These are phyloP conservation scores for Suhomyces wounanorum DNA, from an alignment of 1,139 yeast species.

Conservation along the genomic window DNA sequence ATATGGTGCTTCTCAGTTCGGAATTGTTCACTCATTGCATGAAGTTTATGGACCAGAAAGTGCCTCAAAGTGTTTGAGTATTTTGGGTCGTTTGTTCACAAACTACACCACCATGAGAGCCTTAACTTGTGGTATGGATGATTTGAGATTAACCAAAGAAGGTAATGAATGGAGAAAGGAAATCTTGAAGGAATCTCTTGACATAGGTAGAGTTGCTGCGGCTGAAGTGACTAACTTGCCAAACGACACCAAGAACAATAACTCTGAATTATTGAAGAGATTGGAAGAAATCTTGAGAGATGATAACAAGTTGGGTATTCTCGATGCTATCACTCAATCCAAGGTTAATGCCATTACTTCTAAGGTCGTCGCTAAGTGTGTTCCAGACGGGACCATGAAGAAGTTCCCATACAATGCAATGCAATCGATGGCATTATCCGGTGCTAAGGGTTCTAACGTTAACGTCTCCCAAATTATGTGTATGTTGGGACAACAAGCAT, in stretches of 20 bases:
- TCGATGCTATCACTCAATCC: conserved; percentile 95
- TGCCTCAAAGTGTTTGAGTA: conserved; percentile 89
- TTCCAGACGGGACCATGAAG: conserved; percentile 95
- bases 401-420: conserved; percentile 93
- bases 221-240: conserved; percentile 89
- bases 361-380: conserved; percentile 89
- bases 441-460: conserved; percentile 98
- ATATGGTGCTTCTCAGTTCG: conserved; percentile 97
- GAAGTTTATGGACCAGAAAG: conserved; percentile 91
- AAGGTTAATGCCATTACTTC: conserved; percentile 92
- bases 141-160: conserved; percentile 83
- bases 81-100: conserved; percentile 91
- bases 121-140: conserved; percentile 99
- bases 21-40: conserved; percentile 93
- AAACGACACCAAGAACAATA: conserved; percentile 49
- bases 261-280: conserved; percentile 81
- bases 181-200: conserved; percentile 72
- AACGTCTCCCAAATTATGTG: conserved; percentile 99
- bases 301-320: conserved; percentile 85
- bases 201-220: conserved; percentile 89
- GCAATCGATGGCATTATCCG: conserved; percentile 99
- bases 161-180: conserved; percentile 91
- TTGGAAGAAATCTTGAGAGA: conserved; percentile 95
- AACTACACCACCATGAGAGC: conserved; percentile 91
- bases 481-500: conserved; percentile 96